Conservation (phyloP, 768 basidiomycete species). For the Trametes coccinea region DNA sequence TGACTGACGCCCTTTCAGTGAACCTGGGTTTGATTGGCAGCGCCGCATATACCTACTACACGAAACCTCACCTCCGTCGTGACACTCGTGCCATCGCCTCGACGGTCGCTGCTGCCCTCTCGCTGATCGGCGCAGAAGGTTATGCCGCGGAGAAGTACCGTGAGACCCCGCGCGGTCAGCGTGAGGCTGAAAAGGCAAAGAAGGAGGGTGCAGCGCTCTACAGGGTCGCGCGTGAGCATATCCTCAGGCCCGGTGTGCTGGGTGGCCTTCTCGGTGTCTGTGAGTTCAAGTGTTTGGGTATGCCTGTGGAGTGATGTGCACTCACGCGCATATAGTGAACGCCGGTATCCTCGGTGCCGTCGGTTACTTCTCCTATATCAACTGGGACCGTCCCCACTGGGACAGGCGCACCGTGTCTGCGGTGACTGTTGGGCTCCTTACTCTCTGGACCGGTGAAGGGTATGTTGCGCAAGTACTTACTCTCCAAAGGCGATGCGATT, state of each 20-base stretch:
- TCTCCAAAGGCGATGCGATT: no score
- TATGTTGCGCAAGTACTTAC: slow-evolving; percentile 36
- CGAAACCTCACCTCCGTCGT: slow-evolving; percentile 56
- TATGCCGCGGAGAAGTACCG: slow-evolving; percentile 61
- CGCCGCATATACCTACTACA: slow-evolving; percentile 64
- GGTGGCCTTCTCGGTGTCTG: slow-evolving; percentile 63
- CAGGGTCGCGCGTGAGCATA: slow-evolving; percentile 51
- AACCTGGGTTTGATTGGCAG: slow-evolving; percentile 70
- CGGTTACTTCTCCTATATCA: slow-evolving; percentile 61
- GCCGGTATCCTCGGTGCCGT: slow-evolving; percentile 60
- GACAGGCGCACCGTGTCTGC: slow-evolving; percentile 61
- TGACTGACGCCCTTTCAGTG: slow-evolving; percentile 40
- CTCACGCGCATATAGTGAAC: slow-evolving; percentile 49
- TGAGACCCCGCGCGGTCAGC: slow-evolving; percentile 56
- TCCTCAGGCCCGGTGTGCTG: slow-evolving; percentile 65
- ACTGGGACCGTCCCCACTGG: slow-evolving; percentile 69
- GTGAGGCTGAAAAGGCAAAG: slow-evolving; percentile 56
- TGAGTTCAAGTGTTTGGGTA: slow-evolving; percentile 34
- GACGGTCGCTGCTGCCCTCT: slow-evolving; percentile 53
- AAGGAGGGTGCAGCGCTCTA: slow-evolving; percentile 59
- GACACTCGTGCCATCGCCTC: slow-evolving; percentile 56
- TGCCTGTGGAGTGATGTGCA: not conserved
- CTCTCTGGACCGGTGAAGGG: slow-evolving; percentile 70
- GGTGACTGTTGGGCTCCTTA: slow-evolving; percentile 56
- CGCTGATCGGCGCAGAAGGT: slow-evolving; percentile 63